phyloP scores from a whole-genome alignment of 2,329 filamentous ascomycete species.

The Nannizziopsis arthrosporioides region DNA sequence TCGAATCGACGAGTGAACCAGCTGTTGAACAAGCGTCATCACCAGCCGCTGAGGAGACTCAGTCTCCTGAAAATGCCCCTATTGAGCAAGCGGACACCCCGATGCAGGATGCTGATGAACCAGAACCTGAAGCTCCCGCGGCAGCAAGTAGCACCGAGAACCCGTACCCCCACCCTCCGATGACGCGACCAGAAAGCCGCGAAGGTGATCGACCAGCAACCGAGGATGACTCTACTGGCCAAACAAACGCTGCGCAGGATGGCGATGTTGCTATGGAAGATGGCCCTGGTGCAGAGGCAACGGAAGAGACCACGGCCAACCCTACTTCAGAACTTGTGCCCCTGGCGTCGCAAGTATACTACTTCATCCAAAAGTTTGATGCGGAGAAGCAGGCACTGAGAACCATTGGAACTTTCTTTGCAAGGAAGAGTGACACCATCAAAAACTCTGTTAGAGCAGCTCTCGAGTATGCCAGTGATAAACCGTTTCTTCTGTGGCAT shows the following conservation, averaged over 20 bases:
- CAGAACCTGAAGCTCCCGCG: slow-evolving; percentile 5
- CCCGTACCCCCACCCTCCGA: not conserved
- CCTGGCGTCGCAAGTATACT: slow-evolving; percentile 28
- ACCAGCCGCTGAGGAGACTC: not conserved
- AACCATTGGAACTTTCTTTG: slow-evolving; percentile 34
- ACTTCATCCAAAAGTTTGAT: slow-evolving; percentile 44
- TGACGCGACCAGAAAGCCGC: slow-evolving; percentile 1
- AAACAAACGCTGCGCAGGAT: not conserved
- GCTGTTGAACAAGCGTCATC: not conserved
- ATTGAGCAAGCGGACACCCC: not conserved
- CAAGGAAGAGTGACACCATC: slow-evolving; percentile 30
- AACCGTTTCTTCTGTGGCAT: slow-evolving; percentile 36
- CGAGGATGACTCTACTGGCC: slow-evolving; percentile 1
- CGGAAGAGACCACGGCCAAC: not conserved
- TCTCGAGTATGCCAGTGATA: slow-evolving; percentile 28
- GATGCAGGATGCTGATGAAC: slow-evolving; percentile 7
- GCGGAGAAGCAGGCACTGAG: slow-evolving; percentile 36
- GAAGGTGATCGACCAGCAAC: too few relatives aligned
- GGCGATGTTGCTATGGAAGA: slow-evolving; percentile 4
- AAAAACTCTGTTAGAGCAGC: slow-evolving; percentile 31
- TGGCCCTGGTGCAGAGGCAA: not conserved
- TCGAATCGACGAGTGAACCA: not conserved
- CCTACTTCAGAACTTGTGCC: not conserved
- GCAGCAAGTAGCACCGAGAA: not conserved
- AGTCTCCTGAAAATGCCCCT: not conserved